These are phyloP conservation scores for Gelatoporia subvermispora DNA, from an alignment of 768 basidiomycete species.

Conservation along the genomic window DNA sequence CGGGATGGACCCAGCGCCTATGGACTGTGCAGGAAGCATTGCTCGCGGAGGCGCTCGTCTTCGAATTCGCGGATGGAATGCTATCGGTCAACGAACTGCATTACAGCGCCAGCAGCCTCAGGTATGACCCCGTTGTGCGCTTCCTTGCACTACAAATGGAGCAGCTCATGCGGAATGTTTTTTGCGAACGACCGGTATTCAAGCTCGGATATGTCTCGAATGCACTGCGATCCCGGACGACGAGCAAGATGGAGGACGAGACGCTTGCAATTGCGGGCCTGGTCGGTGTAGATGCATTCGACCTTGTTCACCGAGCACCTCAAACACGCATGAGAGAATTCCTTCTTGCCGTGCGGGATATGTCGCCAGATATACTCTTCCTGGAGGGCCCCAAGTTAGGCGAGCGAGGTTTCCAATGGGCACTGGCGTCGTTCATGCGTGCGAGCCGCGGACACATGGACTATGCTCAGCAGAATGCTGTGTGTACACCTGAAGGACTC, in stretches of 20 bases:
- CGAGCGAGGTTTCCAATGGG: constrained; percentile 1
- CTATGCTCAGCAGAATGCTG: too few relatives aligned
- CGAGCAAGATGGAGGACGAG: constrained; percentile 1
- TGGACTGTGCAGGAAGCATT: constrained; percentile 4
- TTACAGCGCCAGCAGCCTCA: too few relatives aligned
- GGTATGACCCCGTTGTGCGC: too few relatives aligned
- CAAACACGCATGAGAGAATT: constrained; percentile 3
- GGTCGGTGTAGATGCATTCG: not conserved
- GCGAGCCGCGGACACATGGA: too few relatives aligned
- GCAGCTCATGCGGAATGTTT: too few relatives aligned
- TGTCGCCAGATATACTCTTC: not conserved
- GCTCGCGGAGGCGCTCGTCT: not conserved
- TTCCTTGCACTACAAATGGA: too few relatives aligned
- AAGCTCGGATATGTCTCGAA: not conserved
- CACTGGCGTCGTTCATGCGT: not conserved
- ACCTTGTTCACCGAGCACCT: not conserved
- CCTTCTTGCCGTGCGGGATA: not conserved
- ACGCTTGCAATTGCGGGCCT: not conserved
- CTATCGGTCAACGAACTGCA: not conserved
- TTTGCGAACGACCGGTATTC: too few relatives aligned
- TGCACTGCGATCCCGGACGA: not conserved
- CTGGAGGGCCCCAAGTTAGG: not conserved
- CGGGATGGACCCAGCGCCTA: not conserved
- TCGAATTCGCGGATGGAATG: not conserved
- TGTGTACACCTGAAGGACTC: too few relatives aligned